Percentiles rank a stretch among this genome's conserved stretches.
phyloP scores from a whole-genome alignment of 257 asterid genomes.

The Echites panduratus region DNA sequence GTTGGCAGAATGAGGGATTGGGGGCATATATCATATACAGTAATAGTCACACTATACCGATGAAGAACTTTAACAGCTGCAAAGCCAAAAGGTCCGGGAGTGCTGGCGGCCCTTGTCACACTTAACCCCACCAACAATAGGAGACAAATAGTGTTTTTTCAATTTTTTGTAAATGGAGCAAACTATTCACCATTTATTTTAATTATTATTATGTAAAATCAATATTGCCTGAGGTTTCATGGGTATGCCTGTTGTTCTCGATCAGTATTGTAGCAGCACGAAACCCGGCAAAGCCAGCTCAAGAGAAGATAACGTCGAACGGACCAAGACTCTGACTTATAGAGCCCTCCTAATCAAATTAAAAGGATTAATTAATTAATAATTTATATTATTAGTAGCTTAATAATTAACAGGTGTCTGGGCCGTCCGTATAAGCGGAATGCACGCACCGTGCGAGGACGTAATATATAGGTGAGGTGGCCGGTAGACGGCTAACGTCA shows the following conservation, averaged over 20 bases:
- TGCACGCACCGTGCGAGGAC: not conserved
- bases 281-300: not conserved
- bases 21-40: no score
- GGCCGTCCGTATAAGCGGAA: constrained; percentile 1
- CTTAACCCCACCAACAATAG: not conserved
- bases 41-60: no score
- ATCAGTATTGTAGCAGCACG: not conserved
- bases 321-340: not conserved
- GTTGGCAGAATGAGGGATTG: no score
- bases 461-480: constrained; percentile 1
- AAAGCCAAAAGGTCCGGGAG: not conserved
- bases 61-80: no score
- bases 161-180: not conserved
- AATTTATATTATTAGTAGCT: not conserved
- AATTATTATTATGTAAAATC: not conserved
- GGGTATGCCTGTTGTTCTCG: not conserved
- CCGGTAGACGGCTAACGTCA: constrained; percentile 12
- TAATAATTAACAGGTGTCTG: not conserved
- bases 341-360: no score
- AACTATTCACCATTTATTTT: not conserved
- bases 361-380: not conserved
- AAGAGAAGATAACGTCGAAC: not conserved
- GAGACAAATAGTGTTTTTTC: no score
- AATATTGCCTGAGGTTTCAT: not conserved
- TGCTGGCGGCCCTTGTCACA: not conserved